Conservation (phyloP, 768 basidiomycete genomes). For the Rhodosporidiobolus sp. region DNA sequence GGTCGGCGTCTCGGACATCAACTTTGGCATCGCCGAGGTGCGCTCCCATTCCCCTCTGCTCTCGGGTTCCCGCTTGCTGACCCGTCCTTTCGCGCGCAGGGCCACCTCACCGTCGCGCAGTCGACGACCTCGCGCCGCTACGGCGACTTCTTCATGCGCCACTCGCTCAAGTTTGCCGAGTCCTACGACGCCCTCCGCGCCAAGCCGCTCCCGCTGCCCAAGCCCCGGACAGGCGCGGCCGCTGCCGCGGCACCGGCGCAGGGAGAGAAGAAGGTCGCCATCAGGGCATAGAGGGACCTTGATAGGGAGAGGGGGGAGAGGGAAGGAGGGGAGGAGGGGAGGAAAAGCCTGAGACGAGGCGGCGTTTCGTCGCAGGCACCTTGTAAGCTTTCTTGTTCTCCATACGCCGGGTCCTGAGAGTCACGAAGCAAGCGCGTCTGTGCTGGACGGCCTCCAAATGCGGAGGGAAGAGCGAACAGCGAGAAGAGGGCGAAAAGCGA, state of each 20-base stretch:
- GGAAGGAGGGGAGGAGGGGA: not conserved
- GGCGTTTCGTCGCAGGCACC: too few species aligned
- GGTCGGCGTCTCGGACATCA: conserved; percentile 86
- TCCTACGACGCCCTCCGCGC: conserved; percentile 27
- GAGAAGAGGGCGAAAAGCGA: not conserved
- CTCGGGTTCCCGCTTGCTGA: not conserved
- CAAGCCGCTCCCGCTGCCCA: conserved; percentile 39
- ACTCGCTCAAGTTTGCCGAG: conserved; percentile 47
- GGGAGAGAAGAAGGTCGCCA: not conserved
- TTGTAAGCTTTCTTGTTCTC: too few species aligned
- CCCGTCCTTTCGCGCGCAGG: conserved; percentile 54
- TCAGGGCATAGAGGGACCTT: not conserved
- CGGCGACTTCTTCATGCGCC: conserved; percentile 89
- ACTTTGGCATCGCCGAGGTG: conserved; percentile 92
- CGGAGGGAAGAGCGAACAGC: too few species aligned
- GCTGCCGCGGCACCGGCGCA: not conserved
- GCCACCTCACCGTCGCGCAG: conserved; percentile 94
- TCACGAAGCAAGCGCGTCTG: too few species aligned
- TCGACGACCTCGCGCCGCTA: conserved; percentile 89
- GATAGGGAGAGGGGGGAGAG: too few species aligned
- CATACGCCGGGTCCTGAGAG: too few species aligned
- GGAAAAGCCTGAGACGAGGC: not conserved
- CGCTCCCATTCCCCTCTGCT: conserved; percentile 41
- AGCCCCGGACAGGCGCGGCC: conserved; percentile 13
- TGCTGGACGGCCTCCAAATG: too few species aligned